These are phyloP conservation scores for Hansenula lynferdii DNA, from an alignment of 1,139 yeast genomes.

Conservation along the genomic window DNA sequence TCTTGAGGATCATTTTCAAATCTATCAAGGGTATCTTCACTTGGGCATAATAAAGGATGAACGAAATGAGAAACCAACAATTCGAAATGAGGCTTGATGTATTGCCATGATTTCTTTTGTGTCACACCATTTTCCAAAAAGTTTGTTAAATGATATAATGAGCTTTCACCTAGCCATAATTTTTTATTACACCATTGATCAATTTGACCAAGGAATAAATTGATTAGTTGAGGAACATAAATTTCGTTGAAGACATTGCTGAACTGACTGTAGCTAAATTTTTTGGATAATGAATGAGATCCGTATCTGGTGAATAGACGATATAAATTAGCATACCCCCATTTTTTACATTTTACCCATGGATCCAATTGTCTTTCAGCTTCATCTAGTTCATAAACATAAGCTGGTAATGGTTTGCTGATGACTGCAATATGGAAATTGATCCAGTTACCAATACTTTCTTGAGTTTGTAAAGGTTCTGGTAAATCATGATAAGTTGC, in stretches of 20 bases:
- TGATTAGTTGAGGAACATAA: slow-evolving; percentile 71
- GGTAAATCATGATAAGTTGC: slow-evolving; percentile 82
- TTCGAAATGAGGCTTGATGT: slow-evolving; percentile 66
- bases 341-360: slow-evolving; percentile 81
- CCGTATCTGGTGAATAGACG: slow-evolving; percentile 77
- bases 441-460: slow-evolving; percentile 66
- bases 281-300: slow-evolving; percentile 42
- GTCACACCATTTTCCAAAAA: slow-evolving; percentile 69
- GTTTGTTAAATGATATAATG: slow-evolving; percentile 61
- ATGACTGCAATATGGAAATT: slow-evolving; percentile 69
- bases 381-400: slow-evolving; percentile 39
- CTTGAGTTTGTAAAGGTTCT: slow-evolving; percentile 53
- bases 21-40: slow-evolving; percentile 62
- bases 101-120: slow-evolving; percentile 64
- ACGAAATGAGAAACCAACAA: slow-evolving; percentile 69
- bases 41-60: slow-evolving; percentile 74
- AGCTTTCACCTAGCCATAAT: slow-evolving; percentile 67
- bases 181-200: slow-evolving; percentile 65
- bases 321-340: slow-evolving; percentile 80
- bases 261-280: slow-evolving; percentile 48
- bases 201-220: slow-evolving; percentile 58
- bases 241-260: slow-evolving; percentile 41
- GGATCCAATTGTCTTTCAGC: slow-evolving; percentile 44
- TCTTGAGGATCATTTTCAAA: slow-evolving; percentile 91
- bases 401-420: slow-evolving; percentile 52